phyloP scores from a whole-genome alignment of 176 grass and related monocot species.

The Microstegium vimineum region DNA sequence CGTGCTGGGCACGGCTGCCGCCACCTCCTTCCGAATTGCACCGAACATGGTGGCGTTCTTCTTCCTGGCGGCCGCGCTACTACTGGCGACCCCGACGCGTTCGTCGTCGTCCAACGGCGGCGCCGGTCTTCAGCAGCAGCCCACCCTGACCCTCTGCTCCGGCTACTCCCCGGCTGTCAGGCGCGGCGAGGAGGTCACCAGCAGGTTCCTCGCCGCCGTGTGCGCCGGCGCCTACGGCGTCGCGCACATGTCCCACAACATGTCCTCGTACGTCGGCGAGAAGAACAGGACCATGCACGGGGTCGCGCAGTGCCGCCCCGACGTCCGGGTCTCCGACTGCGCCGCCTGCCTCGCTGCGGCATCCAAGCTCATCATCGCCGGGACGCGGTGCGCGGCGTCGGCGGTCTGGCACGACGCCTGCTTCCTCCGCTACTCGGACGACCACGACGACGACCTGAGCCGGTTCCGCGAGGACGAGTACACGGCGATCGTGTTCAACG shows the following conservation, averaged over 20 bases:
- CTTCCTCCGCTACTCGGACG: constrained; percentile 1
- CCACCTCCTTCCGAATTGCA: background rate
- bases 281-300: background rate
- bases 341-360: background rate
- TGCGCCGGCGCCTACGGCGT: background rate
- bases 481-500: constrained; percentile 1
- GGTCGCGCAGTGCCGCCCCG: constrained; percentile 14
- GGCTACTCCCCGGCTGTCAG: background rate
- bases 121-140: background rate
- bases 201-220: background rate
- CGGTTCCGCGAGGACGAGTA: background rate
- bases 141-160: background rate
- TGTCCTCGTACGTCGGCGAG: background rate
- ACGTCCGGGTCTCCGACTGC: background rate
- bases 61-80: background rate
- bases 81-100: background rate
- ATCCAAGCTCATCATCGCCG: background rate
- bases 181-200: background rate
- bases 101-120: background rate
- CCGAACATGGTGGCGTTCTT: background rate
- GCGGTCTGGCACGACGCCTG: constrained; percentile 12
- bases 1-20: background rate
- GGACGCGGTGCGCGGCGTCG: background rate
- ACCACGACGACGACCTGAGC: background rate
- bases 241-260: background rate